Conservation (phyloP, 805 yeast species). For the Alloascoidea africana region DNA sequence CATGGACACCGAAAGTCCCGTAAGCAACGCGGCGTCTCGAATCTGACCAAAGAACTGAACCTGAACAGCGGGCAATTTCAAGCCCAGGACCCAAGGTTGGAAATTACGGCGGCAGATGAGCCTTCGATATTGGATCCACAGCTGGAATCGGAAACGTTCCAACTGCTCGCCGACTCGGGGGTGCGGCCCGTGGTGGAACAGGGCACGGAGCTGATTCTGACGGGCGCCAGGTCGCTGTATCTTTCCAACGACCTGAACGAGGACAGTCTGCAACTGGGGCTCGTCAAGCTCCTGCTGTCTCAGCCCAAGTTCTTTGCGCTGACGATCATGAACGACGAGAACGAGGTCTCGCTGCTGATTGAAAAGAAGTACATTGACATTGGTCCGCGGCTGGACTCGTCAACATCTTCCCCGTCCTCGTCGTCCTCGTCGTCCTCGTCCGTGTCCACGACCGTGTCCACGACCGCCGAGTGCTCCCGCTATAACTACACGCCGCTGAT, state of each 20-base stretch:
- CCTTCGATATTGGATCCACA: conserved; percentile 3
- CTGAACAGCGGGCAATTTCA: conserved; percentile 1
- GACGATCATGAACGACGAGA: conserved; percentile 17
- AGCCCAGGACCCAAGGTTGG: background rate
- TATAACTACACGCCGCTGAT: no score
- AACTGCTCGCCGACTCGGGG: conserved; percentile 19
- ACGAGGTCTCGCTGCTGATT: conserved; percentile 14
- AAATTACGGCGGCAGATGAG: conserved; percentile 1
- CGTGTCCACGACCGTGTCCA: conserved; percentile 15
- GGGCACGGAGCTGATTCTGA: conserved; percentile 27
- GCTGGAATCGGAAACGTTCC: conserved; percentile 22
- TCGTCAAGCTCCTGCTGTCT: conserved; percentile 21
- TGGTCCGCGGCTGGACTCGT: background rate
- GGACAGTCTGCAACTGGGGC: conserved; percentile 15
- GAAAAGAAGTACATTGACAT: conserved; percentile 8
- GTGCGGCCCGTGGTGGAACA: conserved; percentile 30
- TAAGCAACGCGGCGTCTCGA: conserved; percentile 3
- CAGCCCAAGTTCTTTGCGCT: conserved; percentile 15
- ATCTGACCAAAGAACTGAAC: conserved; percentile 1
- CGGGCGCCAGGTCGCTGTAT: conserved; percentile 44
- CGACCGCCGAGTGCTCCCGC: no score
- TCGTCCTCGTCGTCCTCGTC: conserved; percentile 6
- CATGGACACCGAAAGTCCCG: conserved; percentile 3
- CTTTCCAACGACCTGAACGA: conserved; percentile 22
- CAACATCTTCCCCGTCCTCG: conserved; percentile 2